Evolutionary conservation across 768 basidiomycete species (phyloP).

Genomic region (Pleurotus tuoliensis): DNA sequence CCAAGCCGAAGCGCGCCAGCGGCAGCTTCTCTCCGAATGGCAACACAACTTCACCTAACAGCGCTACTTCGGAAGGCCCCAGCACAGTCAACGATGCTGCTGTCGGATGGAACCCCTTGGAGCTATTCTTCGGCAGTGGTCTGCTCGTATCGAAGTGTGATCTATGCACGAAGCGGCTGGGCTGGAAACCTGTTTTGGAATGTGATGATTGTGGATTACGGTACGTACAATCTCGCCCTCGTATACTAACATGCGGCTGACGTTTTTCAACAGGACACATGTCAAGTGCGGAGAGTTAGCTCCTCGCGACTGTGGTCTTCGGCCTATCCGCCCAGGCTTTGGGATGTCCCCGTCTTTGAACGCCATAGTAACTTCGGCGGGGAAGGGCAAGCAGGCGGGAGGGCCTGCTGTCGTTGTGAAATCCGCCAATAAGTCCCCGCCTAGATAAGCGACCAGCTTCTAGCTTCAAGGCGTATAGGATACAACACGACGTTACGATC

Average conservation of each 20-base stretch:
- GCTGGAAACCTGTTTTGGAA: slow-evolving; percentile 81
- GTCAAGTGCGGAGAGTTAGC: slow-evolving; percentile 84
- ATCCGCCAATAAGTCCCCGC: neutral
- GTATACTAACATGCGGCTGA: neutral
- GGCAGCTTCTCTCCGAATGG: slow-evolving; percentile 30
- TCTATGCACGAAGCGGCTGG: slow-evolving; percentile 75
- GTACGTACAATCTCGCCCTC: slow-evolving; percentile 29
- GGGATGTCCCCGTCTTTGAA: slow-evolving; percentile 24
- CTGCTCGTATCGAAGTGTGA: slow-evolving; percentile 76
- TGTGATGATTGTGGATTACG: slow-evolving; percentile 88
- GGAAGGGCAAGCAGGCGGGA: slow-evolving; percentile 35
- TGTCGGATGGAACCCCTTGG: slow-evolving; percentile 69
- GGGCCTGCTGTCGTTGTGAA: slow-evolving; percentile 17
- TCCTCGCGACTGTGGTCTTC: slow-evolving; percentile 74
- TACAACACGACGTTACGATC: neutral
- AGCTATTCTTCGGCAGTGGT: slow-evolving; percentile 73
- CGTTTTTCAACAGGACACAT: slow-evolving; percentile 54
- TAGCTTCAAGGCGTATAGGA: neutral
- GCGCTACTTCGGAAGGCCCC: slow-evolving; percentile 1
- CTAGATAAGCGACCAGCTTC: neutral
- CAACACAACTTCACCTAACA: neutral
- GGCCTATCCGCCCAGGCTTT: slow-evolving; percentile 28
- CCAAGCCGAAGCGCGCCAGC: slow-evolving; percentile 45
- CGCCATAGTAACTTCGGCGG: slow-evolving; percentile 30
- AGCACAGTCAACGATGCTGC: slow-evolving; percentile 24